Evolutionary conservation across 2,329 filamentous ascomycete species (phyloP), one percentile per base, ranked within the genome.

Genomic region (Teratosphaeria destructans): DNA sequence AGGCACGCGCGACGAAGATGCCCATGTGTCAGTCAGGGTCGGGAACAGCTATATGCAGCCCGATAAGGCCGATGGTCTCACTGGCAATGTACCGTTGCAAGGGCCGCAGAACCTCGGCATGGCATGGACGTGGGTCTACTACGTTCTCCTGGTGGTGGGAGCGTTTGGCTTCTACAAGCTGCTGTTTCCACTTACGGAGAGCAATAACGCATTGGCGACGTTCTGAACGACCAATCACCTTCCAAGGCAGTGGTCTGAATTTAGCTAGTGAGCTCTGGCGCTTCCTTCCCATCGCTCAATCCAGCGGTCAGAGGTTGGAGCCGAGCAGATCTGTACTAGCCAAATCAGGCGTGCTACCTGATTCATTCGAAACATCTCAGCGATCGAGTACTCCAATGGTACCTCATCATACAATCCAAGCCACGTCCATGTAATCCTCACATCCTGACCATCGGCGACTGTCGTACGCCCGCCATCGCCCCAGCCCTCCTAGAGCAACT

Each of bases 81-180:
- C 73, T 60, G 65, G 64, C 2, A 67, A 71, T 29, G 60, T 62
- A 29, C 59, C 57, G 14, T 63, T 60, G 7, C 57, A 61, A 27
- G 27, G 26, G 26, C 63, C 66, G 14, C 62, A 70, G 34, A 70
- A 64, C 19, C 68, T 79, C 66, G 75, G 74, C 26, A 68, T 82
- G 34, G 71, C 69, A 1, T 95, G 89, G 89, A 93, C 89, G 0
- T 73, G 88, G 3, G 78, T 82, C 1, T 97, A 97, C 72, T 97
- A 97, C 71, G 60, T 82, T 2, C 73, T 96, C 53, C 79, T 97
- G 1, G 76, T 94, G 1, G 79, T 74, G 0, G 94, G 94, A 1
- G 85, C 87, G 1, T 73, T 84, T 53, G 78, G 80, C 2, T 99
- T 94, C 78, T 90, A 85, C 73, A 80, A 73, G 66, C 78, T 82